Evolutionary conservation across 306 rosid genomes (phyloP), one percentile per base, ranked within the genome.

Genomic region (Arachis hypogaea): DNA sequence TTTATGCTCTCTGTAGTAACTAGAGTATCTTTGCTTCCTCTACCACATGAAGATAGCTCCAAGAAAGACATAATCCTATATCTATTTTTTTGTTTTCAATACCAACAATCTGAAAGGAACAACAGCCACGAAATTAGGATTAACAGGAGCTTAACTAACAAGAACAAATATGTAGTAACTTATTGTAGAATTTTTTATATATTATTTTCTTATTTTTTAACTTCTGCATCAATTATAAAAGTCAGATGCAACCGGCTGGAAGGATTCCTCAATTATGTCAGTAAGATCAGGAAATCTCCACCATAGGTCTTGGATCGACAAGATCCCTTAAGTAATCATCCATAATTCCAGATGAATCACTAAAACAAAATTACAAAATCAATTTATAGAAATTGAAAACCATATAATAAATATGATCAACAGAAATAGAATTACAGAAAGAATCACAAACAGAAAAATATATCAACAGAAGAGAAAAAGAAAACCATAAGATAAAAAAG

Each of bases 191-290:
- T 33, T 33, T 33, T 33, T 33, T 33, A 2, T 33, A 22, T 33
- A 33, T 33, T 33, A 33, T 33, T 33, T 2, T 33, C 38, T 33
- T 33, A 2, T 76, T 68, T 81, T 62, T 69, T 33, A 33, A 93
- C 98, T 88, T 90, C 98, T 9, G 93, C 88, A 77, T 93, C 98
- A 52, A 93, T 56, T 44, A 90, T 85, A 82, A 93, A 93, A 77
- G 97, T 78, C 69, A 22, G 69, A 72, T 69, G 90, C 86, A 80
- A 77, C 81, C 67, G 92, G 93, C 72, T 86, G 90, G 83, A 87
- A 88, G 51, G 74, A 81, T 79, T 86, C 84, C 64, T 79, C 83
- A 56, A 93, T 82, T 76, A 86, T 82, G 67, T 86, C 76, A 59
- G 87, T 72, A 72, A 93, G 76, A 90, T 90, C 98, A 60, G 97